Evolutionary conservation across 2,329 filamentous ascomycete species (phyloP).

Genomic region (Penicillium hordei): DNA sequence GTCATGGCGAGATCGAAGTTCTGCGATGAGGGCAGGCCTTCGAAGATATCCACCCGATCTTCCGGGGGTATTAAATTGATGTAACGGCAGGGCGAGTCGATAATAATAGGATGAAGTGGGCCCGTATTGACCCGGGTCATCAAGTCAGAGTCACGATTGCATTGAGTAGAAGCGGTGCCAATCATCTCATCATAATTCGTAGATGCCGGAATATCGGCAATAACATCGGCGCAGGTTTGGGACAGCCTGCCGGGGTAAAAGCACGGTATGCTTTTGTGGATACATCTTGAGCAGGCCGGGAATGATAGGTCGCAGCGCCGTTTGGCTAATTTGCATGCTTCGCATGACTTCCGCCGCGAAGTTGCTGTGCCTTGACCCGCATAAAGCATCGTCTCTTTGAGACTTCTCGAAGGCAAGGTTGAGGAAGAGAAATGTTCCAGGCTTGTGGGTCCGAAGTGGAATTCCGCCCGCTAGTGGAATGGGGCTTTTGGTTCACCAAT

Average conservation of each 20-base stretch:
- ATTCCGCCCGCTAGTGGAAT: background rate
- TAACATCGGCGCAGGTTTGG: background rate
- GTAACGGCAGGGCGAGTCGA: background rate
- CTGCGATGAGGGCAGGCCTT: background rate
- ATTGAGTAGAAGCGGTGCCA: background rate
- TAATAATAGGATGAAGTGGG: background rate
- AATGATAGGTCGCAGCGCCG: conserved; percentile 56
- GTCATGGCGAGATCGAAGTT: background rate
- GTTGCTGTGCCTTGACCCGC: conserved; percentile 34
- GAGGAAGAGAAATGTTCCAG: background rate
- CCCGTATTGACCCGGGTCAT: background rate
- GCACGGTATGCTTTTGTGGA: conserved; percentile 50
- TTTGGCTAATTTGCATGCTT: conserved; percentile 58
- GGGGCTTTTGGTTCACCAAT: background rate
- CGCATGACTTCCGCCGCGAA: conserved; percentile 55
- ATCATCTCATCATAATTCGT: background rate
- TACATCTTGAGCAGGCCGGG: conserved; percentile 56
- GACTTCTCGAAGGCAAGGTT: background rate
- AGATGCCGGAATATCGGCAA: background rate
- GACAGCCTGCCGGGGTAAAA: conserved; percentile 42
- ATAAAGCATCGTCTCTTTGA: background rate
- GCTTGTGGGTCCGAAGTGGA: background rate
- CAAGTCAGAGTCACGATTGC: background rate
- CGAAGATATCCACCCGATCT: background rate
- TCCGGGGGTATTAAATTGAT: background rate